Evolutionary conservation across 129 eudicot genomes (phyloP), one percentile per base, ranked within the genome.

Genomic region (Centrapalus pauciflorus): DNA sequence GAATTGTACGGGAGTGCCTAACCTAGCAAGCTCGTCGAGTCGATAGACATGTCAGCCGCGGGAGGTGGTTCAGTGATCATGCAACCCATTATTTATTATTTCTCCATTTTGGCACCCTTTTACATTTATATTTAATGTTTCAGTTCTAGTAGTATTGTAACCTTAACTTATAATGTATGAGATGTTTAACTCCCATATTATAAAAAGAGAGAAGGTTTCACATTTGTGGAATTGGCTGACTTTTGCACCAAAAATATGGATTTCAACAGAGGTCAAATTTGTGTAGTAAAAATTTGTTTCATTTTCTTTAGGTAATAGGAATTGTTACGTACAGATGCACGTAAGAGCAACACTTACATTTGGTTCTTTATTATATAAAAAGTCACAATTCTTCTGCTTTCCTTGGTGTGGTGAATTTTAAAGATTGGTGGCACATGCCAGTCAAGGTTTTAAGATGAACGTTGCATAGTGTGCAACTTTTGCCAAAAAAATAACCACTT

Each of bases 111-210:
- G 67, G 17, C 29, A 61, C 11, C 34, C 56, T 3, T 64, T 26
- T 8, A 17, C 27, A 45, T 45, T 46, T 26, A 28, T 64, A 43
- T 64, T 29, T 37, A 64, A 64, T 66, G 21, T 29, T 66, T 33
- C 16, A 49, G 5, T 13, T 66, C 30, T 50, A 16, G 24, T 48
- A 11, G 24, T 24, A 17, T 48, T 16, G 19, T 3, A n/a, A 25
- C 35, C 34, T 67, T 52, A 50, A 23, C n/a, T 67, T 32, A 51
- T 25, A 32, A 21, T 35, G 50, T 50, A 30, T 10, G 37, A 21
- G 8, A 64, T 10, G 21, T 55, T 33, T 48, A 30, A 50, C 48
- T 66, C 70, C 29, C n/a, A 19, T 4, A 49, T 29, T 13, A n/a
- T n/a, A 49, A 66, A 1, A 25, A 64, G n/a, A 43, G 11, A 46